Conservation (phyloP, 2,329 filamentous ascomycete genomes). For the Fusarium stilboides region DNA sequence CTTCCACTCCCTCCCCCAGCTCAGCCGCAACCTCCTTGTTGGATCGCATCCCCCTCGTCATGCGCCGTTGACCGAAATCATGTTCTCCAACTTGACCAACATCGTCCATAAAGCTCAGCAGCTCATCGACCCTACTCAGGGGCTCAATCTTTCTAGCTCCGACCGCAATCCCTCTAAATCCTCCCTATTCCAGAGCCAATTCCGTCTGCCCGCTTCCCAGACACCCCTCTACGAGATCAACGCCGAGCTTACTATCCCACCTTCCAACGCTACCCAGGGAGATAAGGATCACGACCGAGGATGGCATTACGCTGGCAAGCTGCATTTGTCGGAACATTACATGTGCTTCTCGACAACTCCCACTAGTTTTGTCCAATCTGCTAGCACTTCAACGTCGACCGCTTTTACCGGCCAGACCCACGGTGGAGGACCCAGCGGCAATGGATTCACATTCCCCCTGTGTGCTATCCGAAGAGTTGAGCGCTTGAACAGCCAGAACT, state of each 20-base stretch:
- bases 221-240: conserved; percentile 96
- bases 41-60: conserved; percentile 51
- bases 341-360: conserved; percentile 97
- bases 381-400: conserved; percentile 84
- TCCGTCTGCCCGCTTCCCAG: conserved; percentile 92
- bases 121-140: conserved; percentile 90
- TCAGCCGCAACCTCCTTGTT: conserved; percentile 36
- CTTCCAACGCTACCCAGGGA: conserved; percentile 77
- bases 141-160: conserved; percentile 78
- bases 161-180: conserved; percentile 91
- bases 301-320: conserved; percentile 91
- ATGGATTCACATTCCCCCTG: conserved; percentile 94
- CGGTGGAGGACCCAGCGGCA: conserved; percentile 91
- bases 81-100: conserved; percentile 77
- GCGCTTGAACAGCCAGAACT: conserved; percentile 91
- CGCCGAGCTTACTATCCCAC: conserved; percentile 91
- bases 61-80: conserved; percentile 62
- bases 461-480: conserved; percentile 94
- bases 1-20: conserved; percentile 11
- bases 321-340: conserved; percentile 94
- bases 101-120: conserved; percentile 97
- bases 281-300: conserved; percentile 81
- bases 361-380: conserved; percentile 85
- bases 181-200: conserved; percentile 94
- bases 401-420: conserved; percentile 94